Evolutionary conservation across 805 yeast genomes (phyloP), one percentile per base, ranked within the genome.

Genomic region (Isabelozyma gotoi): DNA sequence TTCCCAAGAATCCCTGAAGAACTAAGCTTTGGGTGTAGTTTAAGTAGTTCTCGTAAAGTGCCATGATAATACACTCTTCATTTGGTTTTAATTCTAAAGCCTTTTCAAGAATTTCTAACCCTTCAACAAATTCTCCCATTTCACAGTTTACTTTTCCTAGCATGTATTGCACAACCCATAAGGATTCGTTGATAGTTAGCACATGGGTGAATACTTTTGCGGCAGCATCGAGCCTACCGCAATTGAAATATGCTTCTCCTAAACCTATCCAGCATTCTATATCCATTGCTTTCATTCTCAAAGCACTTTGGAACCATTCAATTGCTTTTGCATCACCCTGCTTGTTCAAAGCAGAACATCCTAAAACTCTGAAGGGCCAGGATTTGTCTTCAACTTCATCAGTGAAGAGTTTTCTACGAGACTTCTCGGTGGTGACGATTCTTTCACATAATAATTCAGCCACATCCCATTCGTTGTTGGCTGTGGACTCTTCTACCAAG

Each of bases 321-420:
- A 92, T 85, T 0, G 99, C 96, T 43, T 81, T 82, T 1, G 80
- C 81, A 49, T 81, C 88, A 51, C 85, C 83, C 52, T 83, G 88
- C 19, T 62, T 69, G 56, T 88, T 90, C 46, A 94, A 66, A 4
- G 84, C 74, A 2, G 87, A 78, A 51, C 90, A 81, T 0, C 97
- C 99, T 36, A 94, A 67, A 3, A 88, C 88, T 52, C 97, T 68
- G 58, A 83, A 88, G 0, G 97, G 97, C 99, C 99, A 94, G 2
- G 85, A 74, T 1, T 67, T 56, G 49, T 71, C 76, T 0, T 51
- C 50, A 31, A 62, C 59, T 2, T 60, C 60, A 16, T 72, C 63
- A 15, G 50, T 37, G 43, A 57, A 53, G 19, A 85, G 55, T 14
- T 65, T 63, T 44, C 82, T 71, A 38, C 77, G 74, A 1, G 87